Conservation (phyloP, 148 eudicot species). For the Amaranthus cruentus region DNA sequence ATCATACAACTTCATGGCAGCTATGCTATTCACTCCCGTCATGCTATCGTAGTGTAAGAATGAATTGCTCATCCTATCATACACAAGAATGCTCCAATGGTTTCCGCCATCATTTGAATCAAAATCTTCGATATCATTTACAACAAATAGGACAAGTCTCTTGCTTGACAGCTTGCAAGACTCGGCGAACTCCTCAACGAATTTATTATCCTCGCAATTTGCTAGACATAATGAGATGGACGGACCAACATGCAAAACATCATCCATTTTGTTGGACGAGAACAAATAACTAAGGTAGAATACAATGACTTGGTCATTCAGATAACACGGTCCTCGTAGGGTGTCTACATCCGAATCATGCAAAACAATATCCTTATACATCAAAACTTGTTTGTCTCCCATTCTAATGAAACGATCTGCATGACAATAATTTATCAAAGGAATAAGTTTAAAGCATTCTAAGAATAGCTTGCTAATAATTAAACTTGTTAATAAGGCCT, state of each 20-base stretch:
- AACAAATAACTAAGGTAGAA: constrained; percentile 12
- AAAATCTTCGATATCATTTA: constrained; percentile 16
- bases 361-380: constrained; percentile 11
- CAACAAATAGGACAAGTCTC: constrained; percentile 15
- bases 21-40: constrained; percentile 9
- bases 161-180: constrained; percentile 11
- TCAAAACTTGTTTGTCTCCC: constrained; percentile 8
- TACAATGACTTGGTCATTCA: constrained; percentile 12
- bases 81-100: constrained; percentile 20
- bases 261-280: constrained; percentile 1
- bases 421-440: too few species aligned
- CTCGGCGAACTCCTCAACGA: constrained; percentile 6
- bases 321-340: constrained; percentile 10
- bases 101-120: constrained; percentile 7
- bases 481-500: too few species aligned
- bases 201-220: constrained; percentile 10
- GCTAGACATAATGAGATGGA: constrained; percentile 1
- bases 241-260: constrained; percentile 5
- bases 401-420: neutral
- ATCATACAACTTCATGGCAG: constrained; percentile 19
- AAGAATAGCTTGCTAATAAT: too few species aligned
- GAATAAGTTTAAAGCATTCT: too few species aligned
- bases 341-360: constrained; percentile 17
- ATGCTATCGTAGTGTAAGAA: constrained; percentile 19
- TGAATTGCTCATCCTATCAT: constrained; percentile 9